Evolutionary conservation across 2,329 filamentous ascomycete genomes (phyloP), one percentile per base, ranked within the genome.

Genomic region (Davidsoniella eucalypti): DNA sequence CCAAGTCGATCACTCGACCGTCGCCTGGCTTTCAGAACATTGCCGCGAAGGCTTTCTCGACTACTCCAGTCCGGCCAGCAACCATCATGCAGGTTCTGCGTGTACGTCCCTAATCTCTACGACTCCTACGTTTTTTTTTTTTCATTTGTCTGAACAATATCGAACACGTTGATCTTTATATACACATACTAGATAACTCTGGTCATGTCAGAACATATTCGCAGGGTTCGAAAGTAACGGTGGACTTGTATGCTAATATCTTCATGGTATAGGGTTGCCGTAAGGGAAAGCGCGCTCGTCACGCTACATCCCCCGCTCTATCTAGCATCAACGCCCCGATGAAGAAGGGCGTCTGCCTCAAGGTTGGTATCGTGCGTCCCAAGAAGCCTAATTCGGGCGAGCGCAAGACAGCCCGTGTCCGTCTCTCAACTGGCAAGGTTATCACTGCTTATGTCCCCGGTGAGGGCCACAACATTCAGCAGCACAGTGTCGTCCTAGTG

Each of bases 331-430:
- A 77, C 47, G 75, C 84, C 41, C 87, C 92, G 3, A 78, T 84
- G 61, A 81, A 94, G 68, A 96, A 96, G 71, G 92, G 90, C 58
- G 92, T 98, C 37, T 96, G 92, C 65, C 70, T 98, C 56, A 88
- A 93, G 64, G 92, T 96, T 54, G 87, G 86, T 61, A 85, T 88
- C 58, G 87, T 84, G 59, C 87, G 92, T 61, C 92, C 92, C 51
- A 98, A 98, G 80, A 98, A 98, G 69, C 92, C 92, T 57, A 98
- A 98, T 67, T 98, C 92, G 25, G 92, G 88, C 51, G 87, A 96
- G 73, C 75, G 92, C 56, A 98, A 98, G 72, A 92, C 87, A 52
- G 90, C 90, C 2, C 86, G 90, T 71, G 82, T 98, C 17, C 75
- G 88, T 58, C 70, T 98, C 63, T 92, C 84, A 54, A 88, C 78